These are phyloP conservation scores for Eucalyptus brandiana DNA, from an alignment of 345 rosid genomes.

Conservation along the genomic window DNA sequence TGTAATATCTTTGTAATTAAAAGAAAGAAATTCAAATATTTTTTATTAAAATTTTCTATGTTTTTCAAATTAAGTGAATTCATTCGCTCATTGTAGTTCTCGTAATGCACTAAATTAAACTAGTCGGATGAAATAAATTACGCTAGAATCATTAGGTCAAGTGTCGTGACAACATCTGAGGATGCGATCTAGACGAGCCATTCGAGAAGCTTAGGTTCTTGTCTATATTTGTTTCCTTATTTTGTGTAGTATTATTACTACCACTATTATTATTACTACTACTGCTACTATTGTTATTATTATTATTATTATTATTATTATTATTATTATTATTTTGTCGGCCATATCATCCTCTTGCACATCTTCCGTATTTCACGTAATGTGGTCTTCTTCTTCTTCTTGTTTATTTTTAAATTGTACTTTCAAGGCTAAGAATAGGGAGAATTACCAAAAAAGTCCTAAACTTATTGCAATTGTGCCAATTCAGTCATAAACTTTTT, in stretches of 20 bases:
- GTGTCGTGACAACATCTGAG: not conserved
- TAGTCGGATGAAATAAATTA: not conserved
- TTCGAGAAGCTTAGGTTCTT: too few species aligned
- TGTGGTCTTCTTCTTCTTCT: too few species aligned
- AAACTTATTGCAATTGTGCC: too few species aligned
- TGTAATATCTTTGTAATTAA: not conserved
- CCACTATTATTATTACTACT: too few species aligned
- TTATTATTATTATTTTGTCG: too few species aligned
- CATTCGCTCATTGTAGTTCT: not conserved
- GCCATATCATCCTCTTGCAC: not conserved
- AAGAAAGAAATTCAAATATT: not conserved
- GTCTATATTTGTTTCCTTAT: not conserved
- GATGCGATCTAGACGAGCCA: not conserved
- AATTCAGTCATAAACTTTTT: too few species aligned
- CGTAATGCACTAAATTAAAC: not conserved
- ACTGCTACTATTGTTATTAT: accelerated
- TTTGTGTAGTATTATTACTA: too few species aligned
- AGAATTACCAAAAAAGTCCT: too few species aligned
- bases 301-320: too few species aligned
- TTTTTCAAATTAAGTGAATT: not conserved
- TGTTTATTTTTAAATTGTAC: too few species aligned
- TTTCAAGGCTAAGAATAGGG: too few species aligned
- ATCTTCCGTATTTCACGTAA: too few species aligned
- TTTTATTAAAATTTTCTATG: not conserved
- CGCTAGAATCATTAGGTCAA: not conserved